These are phyloP conservation scores for Penicillium sumatraense DNA, from an alignment of 2,329 filamentous ascomycete species.

Conservation along the genomic window DNA sequence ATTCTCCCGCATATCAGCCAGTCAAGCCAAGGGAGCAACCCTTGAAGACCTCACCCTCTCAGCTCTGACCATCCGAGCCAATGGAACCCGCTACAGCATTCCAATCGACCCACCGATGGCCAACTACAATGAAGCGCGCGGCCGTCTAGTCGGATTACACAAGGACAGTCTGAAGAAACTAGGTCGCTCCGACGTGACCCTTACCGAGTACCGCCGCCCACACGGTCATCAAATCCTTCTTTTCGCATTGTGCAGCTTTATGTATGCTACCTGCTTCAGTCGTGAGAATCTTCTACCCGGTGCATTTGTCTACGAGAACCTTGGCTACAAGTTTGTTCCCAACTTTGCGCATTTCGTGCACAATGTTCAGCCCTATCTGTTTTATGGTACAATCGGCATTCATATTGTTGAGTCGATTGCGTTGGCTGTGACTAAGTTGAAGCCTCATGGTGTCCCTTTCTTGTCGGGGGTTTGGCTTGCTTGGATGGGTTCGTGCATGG, in stretches of 20 bases:
- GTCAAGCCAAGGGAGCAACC: conserved; percentile 60
- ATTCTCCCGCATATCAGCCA: conserved; percentile 63
- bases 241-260: conserved; percentile 60
- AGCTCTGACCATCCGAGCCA: conserved; percentile 65
- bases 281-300: conserved; percentile 60
- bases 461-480: conserved; percentile 56
- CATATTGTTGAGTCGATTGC: conserved; percentile 67
- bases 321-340: conserved; percentile 59
- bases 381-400: conserved; percentile 63
- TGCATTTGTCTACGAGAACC: conserved; percentile 52
- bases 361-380: conserved; percentile 63
- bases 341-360: conserved; percentile 63
- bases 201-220: conserved; percentile 59
- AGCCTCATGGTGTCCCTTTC: conserved; percentile 56
- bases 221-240: conserved; percentile 58
- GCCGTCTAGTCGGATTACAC: conserved; percentile 75
- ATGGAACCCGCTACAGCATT: conserved; percentile 55
- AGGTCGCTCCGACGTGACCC: conserved; percentile 60
- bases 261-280: conserved; percentile 57
- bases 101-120: conserved; percentile 72
- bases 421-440: conserved; percentile 53
- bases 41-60: conserved; percentile 69
- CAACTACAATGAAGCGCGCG: conserved; percentile 69
- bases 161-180: conserved; percentile 63
- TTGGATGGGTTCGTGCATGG: conserved; percentile 57